Evolutionary conservation across 179 eudicot genomes (phyloP).

Genomic region (Heliamphora pulchella): DNA sequence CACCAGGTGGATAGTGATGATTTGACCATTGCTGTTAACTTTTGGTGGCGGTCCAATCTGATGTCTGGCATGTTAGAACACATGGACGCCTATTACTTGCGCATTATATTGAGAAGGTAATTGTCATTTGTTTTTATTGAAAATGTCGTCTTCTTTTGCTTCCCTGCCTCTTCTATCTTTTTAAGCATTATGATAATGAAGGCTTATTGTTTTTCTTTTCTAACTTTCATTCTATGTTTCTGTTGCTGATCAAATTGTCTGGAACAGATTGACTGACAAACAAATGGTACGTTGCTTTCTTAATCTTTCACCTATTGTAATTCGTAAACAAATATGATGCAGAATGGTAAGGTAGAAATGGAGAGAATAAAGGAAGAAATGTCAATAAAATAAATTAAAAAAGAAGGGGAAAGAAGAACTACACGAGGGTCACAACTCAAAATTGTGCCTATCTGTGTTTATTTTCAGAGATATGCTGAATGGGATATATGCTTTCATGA

Average conservation of each 20-base stretch:
- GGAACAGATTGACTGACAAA: slow-evolving; percentile 70
- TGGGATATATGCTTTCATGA: not conserved
- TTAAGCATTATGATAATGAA: not conserved
- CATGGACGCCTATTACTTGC: slow-evolving; percentile 89
- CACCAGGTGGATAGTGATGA: slow-evolving; percentile 92
- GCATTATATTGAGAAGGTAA: slow-evolving; percentile 78
- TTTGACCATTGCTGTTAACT: slow-evolving; percentile 77
- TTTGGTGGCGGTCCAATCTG: slow-evolving; percentile 81
- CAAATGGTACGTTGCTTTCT: slow-evolving; percentile 65
- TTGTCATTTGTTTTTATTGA: slow-evolving; percentile 9
- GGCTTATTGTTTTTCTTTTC: slow-evolving; percentile 14
- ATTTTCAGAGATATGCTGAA: not conserved
- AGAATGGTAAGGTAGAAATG: too few relatives aligned
- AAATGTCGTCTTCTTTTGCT: not conserved
- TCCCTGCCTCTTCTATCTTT: not conserved
- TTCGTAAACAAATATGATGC: too few relatives aligned
- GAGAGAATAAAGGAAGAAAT: too few relatives aligned
- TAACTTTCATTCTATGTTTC: slow-evolving; percentile 19
- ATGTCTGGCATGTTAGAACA: slow-evolving; percentile 68
- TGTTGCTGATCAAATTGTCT: slow-evolving; percentile 24
- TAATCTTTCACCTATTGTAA: slow-evolving; percentile 4
- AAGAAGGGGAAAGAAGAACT: too few relatives aligned
- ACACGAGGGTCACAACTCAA: too few relatives aligned
- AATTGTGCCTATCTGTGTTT: not conserved
- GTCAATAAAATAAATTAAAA: too few relatives aligned